Base-by-base conservation (phyloP, 805 yeast species). In the Candida namnaoensis region DNA sequence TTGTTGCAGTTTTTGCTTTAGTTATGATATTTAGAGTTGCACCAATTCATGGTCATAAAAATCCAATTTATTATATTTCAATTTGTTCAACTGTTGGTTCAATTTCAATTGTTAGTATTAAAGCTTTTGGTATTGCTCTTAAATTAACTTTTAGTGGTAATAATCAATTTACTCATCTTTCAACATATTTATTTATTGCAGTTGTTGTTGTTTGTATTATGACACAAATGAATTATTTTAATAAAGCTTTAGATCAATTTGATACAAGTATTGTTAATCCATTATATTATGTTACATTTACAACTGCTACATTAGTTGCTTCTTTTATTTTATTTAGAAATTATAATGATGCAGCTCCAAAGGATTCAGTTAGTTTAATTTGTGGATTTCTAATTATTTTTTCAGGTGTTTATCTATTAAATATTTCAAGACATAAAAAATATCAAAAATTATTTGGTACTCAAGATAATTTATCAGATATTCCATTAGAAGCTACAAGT, bases 191-290 rank as follows among this genome's bases (percentile, higher is more conserved):
- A 43, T 88, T 88, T 69, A 74, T 86, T 32, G 50, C 74, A 28
- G 88, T 86, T 24, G 95, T 88, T 43, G 84, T 69, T 8, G 72
- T 82, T 35, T 88, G 96, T 63, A 88, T 88, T 50, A 54, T 84
- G 53, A 86, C 95, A 6, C 96, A 88, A 63, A 88, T 88, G 96
- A 88, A 86, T 66, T 88, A 85, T 60, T 86, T 88, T 70, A 88
- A 88, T 71, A 88, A 86, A 67, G 96, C 96, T 0, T 71, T 88
- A 56, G 96, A 90, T 52, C 95, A 86, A 61, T 88, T 88, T 54
- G 96, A 88, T 59, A 88, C 96, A 6, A 84, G 95, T 0, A 85
- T 88, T 51, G 96, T 88, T 42, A 88, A 88, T 61, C 96, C 96
- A 30, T 68, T 88, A 46, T 88, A 88, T 65, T 88, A 88, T 56